A percentile compares a stretch with the other conserved stretches of the same genome.
Conservation (phyloP, 129 eudicot species). For the Saposhnikovia divaricata region DNA sequence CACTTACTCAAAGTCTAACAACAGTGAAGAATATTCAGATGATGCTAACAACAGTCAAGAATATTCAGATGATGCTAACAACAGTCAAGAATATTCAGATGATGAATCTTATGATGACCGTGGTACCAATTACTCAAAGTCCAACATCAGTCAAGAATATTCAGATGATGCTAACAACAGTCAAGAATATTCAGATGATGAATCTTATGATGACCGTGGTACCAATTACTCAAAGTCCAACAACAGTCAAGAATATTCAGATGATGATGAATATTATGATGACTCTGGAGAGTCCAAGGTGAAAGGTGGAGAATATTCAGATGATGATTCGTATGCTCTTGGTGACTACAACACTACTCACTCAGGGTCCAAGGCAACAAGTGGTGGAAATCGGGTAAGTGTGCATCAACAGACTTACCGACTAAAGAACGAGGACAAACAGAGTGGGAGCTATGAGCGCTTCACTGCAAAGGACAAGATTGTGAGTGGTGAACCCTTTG, state of each 20-base stretch:
- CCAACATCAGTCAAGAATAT: no score
- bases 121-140: not conserved
- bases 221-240: not conserved
- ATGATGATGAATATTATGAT: not conserved
- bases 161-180: no score
- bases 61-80: no score
- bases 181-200: not conserved
- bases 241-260: not conserved
- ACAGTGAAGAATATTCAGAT: no score
- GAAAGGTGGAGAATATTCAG: not conserved
- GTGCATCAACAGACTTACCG: not conserved
- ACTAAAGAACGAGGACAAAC: conserved; percentile 15
- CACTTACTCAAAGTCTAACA: no score
- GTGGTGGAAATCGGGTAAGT: not conserved
- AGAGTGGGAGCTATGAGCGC: conserved; percentile 23
- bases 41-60: no score
- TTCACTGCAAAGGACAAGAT: conserved; percentile 15
- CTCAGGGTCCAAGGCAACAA: not conserved
- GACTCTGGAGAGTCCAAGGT: not conserved
- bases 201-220: not conserved
- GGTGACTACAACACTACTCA: not conserved
- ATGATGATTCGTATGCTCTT: not conserved
- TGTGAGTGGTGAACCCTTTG: conserved; percentile 15
- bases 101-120: no score
- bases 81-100: no score